These are phyloP conservation scores for Allium cepa DNA, from an alignment of 106 monocot genomes.

Conservation along the genomic window DNA sequence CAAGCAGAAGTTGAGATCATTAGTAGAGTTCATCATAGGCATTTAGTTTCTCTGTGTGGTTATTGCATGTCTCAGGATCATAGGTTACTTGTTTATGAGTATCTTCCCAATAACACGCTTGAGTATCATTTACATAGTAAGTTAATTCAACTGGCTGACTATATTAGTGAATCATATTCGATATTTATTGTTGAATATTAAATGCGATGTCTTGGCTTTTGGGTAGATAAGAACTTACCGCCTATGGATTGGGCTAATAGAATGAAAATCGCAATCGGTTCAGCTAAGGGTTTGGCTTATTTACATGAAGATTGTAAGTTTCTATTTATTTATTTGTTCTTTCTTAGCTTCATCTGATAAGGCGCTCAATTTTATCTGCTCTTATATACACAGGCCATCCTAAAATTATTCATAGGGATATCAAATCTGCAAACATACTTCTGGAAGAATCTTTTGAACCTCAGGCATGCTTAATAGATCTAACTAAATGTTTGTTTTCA, in stretches of 20 bases:
- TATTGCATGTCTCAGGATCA: slow-evolving; percentile 67
- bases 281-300: slow-evolving; percentile 80
- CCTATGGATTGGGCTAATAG: slow-evolving; percentile 78
- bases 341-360: background rate
- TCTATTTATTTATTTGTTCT: slow-evolving; percentile 2
- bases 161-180: background rate
- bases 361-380: background rate
- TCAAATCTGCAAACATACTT: slow-evolving; percentile 90
- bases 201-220: slow-evolving; percentile 1
- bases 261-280: slow-evolving; percentile 68
- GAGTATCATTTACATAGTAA: slow-evolving; percentile 91
- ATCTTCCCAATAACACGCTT: slow-evolving; percentile 72
- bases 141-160: background rate
- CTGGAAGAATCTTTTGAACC: slow-evolving; percentile 80
- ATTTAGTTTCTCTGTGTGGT: slow-evolving; percentile 76
- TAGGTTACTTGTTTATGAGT: slow-evolving; percentile 74
- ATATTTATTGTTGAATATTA: background rate
- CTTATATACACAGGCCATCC: slow-evolving; percentile 66
- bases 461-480: slow-evolving; percentile 29
- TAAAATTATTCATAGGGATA: slow-evolving; percentile 83
- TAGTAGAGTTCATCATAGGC: slow-evolving; percentile 76
- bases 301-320: slow-evolving; percentile 85
- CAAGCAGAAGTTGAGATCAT: slow-evolving; percentile 93
- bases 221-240: slow-evolving; percentile 30
- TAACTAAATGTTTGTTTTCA: background rate